Percentiles rank a stretch among this genome's conserved stretches.
phyloP scores from a whole-genome alignment of 768 basidiomycete species.

The Russula virescens region DNA sequence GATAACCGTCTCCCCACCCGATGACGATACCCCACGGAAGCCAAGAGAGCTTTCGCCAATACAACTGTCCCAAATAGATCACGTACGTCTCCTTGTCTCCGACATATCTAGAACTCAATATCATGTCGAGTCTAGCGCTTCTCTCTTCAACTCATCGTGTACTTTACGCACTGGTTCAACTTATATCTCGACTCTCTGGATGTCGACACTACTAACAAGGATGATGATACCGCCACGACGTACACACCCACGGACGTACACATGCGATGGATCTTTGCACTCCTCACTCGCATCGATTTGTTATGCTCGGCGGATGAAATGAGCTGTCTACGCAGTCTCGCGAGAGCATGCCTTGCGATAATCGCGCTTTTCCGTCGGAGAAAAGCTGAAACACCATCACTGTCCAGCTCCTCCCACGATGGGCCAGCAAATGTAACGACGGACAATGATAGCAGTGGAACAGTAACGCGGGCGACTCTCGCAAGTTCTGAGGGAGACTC shows the following conservation, averaged over 20 bases:
- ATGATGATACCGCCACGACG: constrained; percentile 26
- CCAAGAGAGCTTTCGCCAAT: constrained; percentile 49
- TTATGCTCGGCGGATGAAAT: constrained; percentile 70
- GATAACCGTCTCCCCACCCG: neutral
- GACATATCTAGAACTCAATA: constrained; percentile 22
- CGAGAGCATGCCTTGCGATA: constrained; percentile 53
- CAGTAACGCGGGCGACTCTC: neutral
- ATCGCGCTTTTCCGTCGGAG: constrained; percentile 22
- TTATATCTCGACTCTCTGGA: constrained; percentile 40
- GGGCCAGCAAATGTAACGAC: constrained; percentile 3
- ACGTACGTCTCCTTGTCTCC: constrained; percentile 41
- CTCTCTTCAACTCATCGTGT: constrained; percentile 74
- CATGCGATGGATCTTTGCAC: constrained; percentile 71
- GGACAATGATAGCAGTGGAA: neutral
- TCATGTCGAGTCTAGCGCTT: constrained; percentile 42
- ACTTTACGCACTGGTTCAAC: constrained; percentile 78
- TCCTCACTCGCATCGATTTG: constrained; percentile 65
- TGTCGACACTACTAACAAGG: constrained; percentile 22
- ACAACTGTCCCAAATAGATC: constrained; percentile 56
- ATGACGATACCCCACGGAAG: neutral
- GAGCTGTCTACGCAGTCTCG: constrained; percentile 67
- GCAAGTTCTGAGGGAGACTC: neutral
- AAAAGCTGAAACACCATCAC: neutral
- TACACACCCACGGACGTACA: constrained; percentile 46
- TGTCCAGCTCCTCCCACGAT: neutral